Evolutionary conservation across 805 yeast species (phyloP), one percentile per base, ranked within the genome.

Genomic region (Metschnikowia similis): DNA sequence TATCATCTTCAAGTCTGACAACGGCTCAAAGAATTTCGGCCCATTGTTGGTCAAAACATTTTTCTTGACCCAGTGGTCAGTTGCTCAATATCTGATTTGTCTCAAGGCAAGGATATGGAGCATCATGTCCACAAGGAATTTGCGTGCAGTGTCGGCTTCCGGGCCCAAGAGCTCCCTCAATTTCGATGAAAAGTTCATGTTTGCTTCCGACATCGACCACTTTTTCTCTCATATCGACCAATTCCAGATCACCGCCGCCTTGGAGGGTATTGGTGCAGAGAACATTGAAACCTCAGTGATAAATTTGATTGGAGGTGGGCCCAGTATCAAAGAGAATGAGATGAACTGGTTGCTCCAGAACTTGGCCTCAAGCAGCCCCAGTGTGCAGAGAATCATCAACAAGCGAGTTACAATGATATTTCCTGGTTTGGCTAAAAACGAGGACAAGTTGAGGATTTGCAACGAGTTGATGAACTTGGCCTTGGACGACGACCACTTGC

Each of bases 21-120:
- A 54, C 55, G 70, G 74, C 39, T 72, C 70, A 27, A 83, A 84
- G 61, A 82, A 79, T 51, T 62, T 78, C 39, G 85, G 84, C 13
- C 77, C 79, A 49, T 68, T 85, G 6, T 72, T 79, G 41, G 65
- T 84, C 48, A 66, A 66, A 50, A 79, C 90, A 0, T 87, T 84
- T 56, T 74, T 89, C 59, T 80, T 85, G 16, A 82, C 85, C 49
- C 94, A 89, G 65, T 86, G 88, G 60, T 63, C 74, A 1, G 56
- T 68, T 35, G 45, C 63, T 8, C 50, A 49, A 21, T 65, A 58
- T 56, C 67, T 75, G 6, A 52, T 73, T 16, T 75, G 67, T 17
- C 72, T 88, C 21, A 87, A 89, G 60, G 65, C 71, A 39, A 68
- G 72, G 29, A 68, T 60, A 3, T 73, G 77, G 77, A 52, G 39